phyloP scores from a whole-genome alignment of 495 filamentous ascomycete genomes.

The Darksidea phi region DNA sequence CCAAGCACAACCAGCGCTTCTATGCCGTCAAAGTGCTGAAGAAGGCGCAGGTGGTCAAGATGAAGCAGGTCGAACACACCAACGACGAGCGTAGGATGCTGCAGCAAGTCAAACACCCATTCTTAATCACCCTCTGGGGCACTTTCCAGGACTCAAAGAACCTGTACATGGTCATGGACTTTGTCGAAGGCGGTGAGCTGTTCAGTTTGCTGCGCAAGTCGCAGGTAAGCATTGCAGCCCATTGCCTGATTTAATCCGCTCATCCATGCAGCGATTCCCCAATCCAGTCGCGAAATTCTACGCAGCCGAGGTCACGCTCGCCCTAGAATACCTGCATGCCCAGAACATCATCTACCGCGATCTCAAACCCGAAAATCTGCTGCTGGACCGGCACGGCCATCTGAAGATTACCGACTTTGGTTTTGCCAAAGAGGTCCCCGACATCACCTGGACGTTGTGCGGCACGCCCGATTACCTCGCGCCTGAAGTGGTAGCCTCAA shows the following conservation, averaged over 20 bases:
- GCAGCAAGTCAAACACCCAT: conserved; percentile 91
- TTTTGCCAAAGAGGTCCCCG: conserved; percentile 95
- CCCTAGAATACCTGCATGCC: conserved; percentile 91
- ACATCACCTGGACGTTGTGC: conserved; percentile 98
- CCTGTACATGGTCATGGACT: conserved; percentile 99
- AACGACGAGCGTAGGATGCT: conserved; percentile 97
- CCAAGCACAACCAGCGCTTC: conserved; percentile 93
- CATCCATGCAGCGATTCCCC: conserved; percentile 74
- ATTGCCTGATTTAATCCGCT: neutral
- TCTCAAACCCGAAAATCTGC: conserved; percentile 92
- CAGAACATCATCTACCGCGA: conserved; percentile 97
- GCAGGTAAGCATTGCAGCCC: conserved; percentile 63
- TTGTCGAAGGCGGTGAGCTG: conserved; percentile 97
- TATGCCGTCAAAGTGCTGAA: conserved; percentile 98
- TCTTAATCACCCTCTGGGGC: conserved; percentile 96
- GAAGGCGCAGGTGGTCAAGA: conserved; percentile 97
- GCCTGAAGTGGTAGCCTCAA: conserved; percentile 93
- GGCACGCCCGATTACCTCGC: conserved; percentile 98
- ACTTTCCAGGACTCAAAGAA: conserved; percentile 95
- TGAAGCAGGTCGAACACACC: conserved; percentile 99
- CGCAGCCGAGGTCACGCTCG: conserved; percentile 92
- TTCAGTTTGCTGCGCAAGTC: conserved; percentile 95
- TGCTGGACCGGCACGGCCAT: conserved; percentile 94
- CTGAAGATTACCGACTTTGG: conserved; percentile 99
- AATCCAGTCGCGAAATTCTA: conserved; percentile 99